Evolutionary conservation across 345 rosid species (phyloP).

Genomic region (Ricinus communis): DNA sequence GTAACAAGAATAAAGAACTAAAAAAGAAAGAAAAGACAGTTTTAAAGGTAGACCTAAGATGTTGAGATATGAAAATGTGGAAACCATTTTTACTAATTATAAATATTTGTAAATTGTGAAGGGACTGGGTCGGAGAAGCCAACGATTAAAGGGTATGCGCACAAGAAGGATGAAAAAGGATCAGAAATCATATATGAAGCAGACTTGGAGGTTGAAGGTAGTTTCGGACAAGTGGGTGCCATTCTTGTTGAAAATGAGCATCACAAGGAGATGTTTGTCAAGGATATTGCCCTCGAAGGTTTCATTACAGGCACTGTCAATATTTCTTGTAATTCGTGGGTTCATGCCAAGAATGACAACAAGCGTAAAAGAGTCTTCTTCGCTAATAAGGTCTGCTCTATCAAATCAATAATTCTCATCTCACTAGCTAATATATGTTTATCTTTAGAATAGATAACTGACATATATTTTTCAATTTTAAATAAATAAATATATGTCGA

Average conservation of each 20-base stretch:
- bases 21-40: no score
- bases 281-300: conserved; percentile 21
- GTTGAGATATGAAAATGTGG: no score
- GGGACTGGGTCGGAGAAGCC: conserved; percentile 27
- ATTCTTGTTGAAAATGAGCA: conserved; percentile 28
- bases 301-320: conserved; percentile 5
- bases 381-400: conserved; percentile 41
- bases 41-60: no score
- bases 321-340: conserved; percentile 22
- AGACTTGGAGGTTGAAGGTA: neutral
- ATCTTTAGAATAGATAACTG: no score
- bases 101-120: no score
- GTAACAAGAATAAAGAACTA: no score
- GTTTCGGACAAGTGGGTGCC: conserved; percentile 27
- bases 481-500: no score
- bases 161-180: neutral
- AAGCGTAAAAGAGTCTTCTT: conserved; percentile 56
- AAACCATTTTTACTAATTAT: no score
- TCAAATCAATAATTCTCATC: no score
- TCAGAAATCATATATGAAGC: conserved; percentile 23
- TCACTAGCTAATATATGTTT: no score
- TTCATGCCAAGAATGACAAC: conserved; percentile 1
- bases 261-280: conserved; percentile 26
- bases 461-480: no score
- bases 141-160: conserved; percentile 11